Evolutionary conservation across 2,329 filamentous ascomycete species (phyloP), one percentile per base, ranked within the genome.

Genomic region (Corinectria fuckeliana): DNA sequence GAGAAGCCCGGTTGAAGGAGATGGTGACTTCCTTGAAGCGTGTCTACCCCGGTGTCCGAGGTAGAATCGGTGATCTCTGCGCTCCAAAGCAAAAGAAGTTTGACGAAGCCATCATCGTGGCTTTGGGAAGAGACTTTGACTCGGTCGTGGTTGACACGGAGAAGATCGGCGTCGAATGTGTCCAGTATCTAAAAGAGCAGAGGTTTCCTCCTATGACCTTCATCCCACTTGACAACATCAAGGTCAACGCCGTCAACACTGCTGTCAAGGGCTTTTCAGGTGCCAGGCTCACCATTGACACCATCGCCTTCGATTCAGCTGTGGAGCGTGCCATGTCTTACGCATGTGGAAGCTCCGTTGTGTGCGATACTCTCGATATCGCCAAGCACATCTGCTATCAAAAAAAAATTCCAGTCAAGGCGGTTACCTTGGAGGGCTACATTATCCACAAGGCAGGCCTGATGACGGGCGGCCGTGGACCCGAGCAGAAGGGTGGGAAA

Each of bases 41-140:
- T 51, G 91, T 97, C 63, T 97, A 93, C 69, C 92, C 93, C 1
- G 94, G 94, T 45, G 94, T 99, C 42, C 91, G 91, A 66, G 95
- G 95, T 18, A 89, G 94, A 44, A 87, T 98, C 44, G 92, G 92
- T 63, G 92, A 97, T 65, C 85, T 99, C 39, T 97, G 95, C 79
- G 93, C 92, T 66, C 94, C 95, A 1, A 98, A 97, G 76, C 92
- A 97, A 78, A 97, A 96, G 78, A 98, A 97, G 75, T 99, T 89
- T 71, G 91, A 95, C 64, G 92, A 95, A 67, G 95, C 95, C 44
- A 91, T 99, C 63, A 92, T 92, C 69, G 96, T 92, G 20, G 93
- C 96, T 6, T 85, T 99, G 4, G 95, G 95, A 50, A 88, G 92
- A 54, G 91, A 98, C 72, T 97, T 97, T 74, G 94, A 99, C 74